Evolutionary conservation across 345 rosid genomes (phyloP), one percentile per base, ranked within the genome.

Genomic region (Carallia brachiata): DNA sequence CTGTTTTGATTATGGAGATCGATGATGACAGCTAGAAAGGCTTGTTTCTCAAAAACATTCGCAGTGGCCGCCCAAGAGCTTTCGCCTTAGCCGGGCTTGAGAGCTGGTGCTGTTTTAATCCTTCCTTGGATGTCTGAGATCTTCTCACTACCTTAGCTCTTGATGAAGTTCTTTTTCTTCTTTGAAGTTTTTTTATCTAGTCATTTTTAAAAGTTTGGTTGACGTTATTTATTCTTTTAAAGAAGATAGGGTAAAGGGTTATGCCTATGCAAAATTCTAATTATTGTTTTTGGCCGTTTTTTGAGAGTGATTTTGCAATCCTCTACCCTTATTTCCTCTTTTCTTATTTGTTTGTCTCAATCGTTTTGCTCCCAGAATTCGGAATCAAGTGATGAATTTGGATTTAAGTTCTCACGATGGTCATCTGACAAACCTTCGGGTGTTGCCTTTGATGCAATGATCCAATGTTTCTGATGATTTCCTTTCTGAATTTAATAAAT

Each of bases 51-150:
- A 84, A 81, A 23, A 79, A 84, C 94, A 89, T 89, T 90, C 85
- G 90, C 97, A 90, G 97, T 87, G 81, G 94, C 94, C 79, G 90
- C 84, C 91, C 85, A 58, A 91, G 87, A 77, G 87, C 88, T 87
- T 85, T 87, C 87, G 87, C 86, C 89, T 89, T 75, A 23, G 60
- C 60, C 60, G 2, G 75, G 79, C 75, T 70, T 40, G 75, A 61
- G 79, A 66, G 79, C 63, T 76, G 30, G 59, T 82, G 87, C 85
- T 77, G 73, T 63, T 52, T 62, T 5, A 0, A 52, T 79, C 73
- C 85, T 82, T 82, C 85, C 85, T 79, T 71, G 83, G 83, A 77
- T 80, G 70, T 72, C 79, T 73, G 84, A 72, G 48, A 70, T 73
- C 30, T 15, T 34, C 18, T 1, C 1, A 1, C 10, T 7, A 40